phyloP scores from a whole-genome alignment of 495 filamentous ascomycete genomes.

The Xylaria bambusicola region DNA sequence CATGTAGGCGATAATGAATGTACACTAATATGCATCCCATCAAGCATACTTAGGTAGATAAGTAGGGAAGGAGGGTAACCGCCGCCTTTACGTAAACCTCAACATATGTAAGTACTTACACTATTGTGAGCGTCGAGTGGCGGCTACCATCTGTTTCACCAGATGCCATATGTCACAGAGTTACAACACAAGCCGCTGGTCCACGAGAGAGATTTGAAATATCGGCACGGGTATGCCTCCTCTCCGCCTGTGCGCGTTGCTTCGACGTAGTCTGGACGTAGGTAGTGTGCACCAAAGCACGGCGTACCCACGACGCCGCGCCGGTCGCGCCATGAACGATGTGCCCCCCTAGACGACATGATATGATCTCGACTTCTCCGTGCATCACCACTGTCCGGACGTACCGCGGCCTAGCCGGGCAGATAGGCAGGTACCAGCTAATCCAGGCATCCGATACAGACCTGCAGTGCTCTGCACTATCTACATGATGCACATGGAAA shows the following conservation, averaged over 20 bases:
- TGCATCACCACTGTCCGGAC: too few species aligned
- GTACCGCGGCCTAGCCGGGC: neutral
- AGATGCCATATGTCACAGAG: neutral
- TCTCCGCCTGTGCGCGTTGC: neutral
- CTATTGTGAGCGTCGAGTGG: neutral
- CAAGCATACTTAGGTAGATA: too few species aligned
- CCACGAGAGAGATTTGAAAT: conserved; percentile 9
- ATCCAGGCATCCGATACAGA: neutral
- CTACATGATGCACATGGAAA: neutral
- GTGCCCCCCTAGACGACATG: conserved; percentile 1
- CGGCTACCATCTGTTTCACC: neutral
- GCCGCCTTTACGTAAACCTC: too few species aligned
- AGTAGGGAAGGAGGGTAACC: too few species aligned
- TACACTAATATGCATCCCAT: too few species aligned
- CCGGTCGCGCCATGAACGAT: neutral
- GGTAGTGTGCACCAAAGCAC: too few species aligned
- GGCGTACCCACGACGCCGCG: neutral
- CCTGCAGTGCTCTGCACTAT: neutral
- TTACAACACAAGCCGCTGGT: too few species aligned
- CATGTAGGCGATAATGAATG: too few species aligned
- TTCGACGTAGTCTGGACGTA: too few species aligned
- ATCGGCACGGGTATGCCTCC: conserved; percentile 4
- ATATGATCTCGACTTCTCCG: conserved; percentile 10
- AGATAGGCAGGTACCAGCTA: neutral
- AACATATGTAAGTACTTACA: neutral